Evolutionary conservation across 2,329 filamentous ascomycete species (phyloP).

Genomic region (Fusarium subtropicale): DNA sequence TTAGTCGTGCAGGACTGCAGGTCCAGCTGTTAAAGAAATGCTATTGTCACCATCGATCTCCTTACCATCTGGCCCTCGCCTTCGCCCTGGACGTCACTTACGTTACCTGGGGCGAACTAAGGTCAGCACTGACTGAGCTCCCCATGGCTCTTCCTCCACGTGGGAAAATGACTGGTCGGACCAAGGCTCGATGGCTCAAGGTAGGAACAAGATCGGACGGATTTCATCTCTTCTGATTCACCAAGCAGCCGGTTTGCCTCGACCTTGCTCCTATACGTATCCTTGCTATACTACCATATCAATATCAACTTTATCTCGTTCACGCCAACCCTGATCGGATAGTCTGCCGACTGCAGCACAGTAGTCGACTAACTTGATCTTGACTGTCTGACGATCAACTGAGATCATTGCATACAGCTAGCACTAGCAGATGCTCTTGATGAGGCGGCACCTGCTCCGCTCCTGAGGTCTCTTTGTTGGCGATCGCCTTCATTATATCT

Average conservation of each 20-base stretch:
- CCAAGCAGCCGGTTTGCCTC: conserved; percentile 16
- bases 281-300: conserved; percentile 15
- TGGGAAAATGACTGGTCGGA: conserved; percentile 26
- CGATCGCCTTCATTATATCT: not conserved
- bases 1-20: not conserved
- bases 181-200: not conserved
- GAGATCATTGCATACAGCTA: conserved; percentile 1
- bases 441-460: conserved; percentile 17
- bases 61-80: not conserved
- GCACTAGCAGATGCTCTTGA: conserved; percentile 8
- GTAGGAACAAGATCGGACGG: conserved; percentile 1
- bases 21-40: not conserved
- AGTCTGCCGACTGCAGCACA: not conserved
- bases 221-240: conserved; percentile 5
- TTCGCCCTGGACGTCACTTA: too few species aligned
- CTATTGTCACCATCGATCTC: not conserved
- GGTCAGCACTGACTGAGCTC: not conserved
- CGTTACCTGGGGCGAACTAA: not conserved
- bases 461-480: conserved; percentile 15
- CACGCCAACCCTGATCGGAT: not conserved
- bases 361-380: not conserved
- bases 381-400: conserved; percentile 21
- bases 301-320: not conserved
- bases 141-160: conserved; percentile 23
- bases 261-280: conserved; percentile 5